phyloP scores from a whole-genome alignment of 441 rosid species.

The Kokia cookei region DNA sequence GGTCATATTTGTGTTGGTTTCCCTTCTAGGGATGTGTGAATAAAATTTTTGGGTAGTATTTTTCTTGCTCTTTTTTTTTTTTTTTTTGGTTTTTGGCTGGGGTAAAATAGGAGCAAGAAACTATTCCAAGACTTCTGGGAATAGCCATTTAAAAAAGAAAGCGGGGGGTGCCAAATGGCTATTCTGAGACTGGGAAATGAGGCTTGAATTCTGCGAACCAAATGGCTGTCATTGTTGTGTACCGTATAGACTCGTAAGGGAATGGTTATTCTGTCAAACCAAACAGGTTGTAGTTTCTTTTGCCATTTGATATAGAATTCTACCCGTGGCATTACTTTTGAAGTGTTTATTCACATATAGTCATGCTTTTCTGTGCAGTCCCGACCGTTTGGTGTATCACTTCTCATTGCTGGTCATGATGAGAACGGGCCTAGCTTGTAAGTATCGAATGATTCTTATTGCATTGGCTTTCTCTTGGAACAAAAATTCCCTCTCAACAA shows the following conservation, averaged over 20 bases:
- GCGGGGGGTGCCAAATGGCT: too few species aligned
- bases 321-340: background rate
- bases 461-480: background rate
- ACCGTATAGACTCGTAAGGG: too few species aligned
- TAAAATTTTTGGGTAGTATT: background rate
- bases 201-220: too few species aligned
- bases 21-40: background rate
- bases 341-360: slow-evolving; percentile 4
- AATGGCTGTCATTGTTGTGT: too few species aligned
- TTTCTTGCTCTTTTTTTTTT: too few species aligned
- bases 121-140: too few species aligned
- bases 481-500: background rate
- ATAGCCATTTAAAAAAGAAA: too few species aligned
- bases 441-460: slow-evolving; percentile 17
- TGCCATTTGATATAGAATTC: background rate
- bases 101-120: too few species aligned
- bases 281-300: background rate
- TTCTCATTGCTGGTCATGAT: slow-evolving; percentile 96
- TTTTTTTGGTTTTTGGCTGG: too few species aligned
- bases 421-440: slow-evolving; percentile 98
- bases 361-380: slow-evolving; percentile 51
- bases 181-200: too few species aligned
- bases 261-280: too few species aligned
- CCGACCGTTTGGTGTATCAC: slow-evolving; percentile 97
- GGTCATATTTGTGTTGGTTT: background rate